Base-by-base conservation (phyloP, 2,329 filamentous ascomycete species). In the Chaetomiaceae sp. region DNA sequence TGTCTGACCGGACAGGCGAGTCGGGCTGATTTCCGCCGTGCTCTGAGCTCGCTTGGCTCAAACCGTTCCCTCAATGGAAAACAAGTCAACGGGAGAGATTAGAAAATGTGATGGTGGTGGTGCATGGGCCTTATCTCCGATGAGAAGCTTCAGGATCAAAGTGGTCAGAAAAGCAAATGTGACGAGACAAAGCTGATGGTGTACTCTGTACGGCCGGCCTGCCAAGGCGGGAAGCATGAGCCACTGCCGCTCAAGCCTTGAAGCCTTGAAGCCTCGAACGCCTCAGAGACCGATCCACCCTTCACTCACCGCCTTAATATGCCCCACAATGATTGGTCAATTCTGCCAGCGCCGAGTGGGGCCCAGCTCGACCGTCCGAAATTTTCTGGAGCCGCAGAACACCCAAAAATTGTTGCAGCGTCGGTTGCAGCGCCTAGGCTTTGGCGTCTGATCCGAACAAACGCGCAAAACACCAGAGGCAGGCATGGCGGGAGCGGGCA, bases 401-500 rank as follows among this genome's bases (percentile, higher is more conserved):
- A 12, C 15, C 39, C 44, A 47, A 53, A 53, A 48, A 34, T 15
- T 34, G 43, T 17, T n/a, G 33, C 51, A 47, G 29, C 20, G n/a
- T 14, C 12, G 38, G 15, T 17, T 49, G 27, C 40, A 40, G 40
- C 17, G 20, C 29, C 15, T 3, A 39, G 27, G 3, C 14, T 49
- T 47, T 17, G 17, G 37, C 29, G 48, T 49, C 7, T 44, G 37
- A 53, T 29, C 23, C 20, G n/a, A 31, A n/a, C 38, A 50, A 44
- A 33, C 42, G 25, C 44, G 31, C 45, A 23, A n/a, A n/a, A 23
- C 31, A 45, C 34, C 45, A 34, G 6, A 20, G n/a, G n/a, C n/a
- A 59, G 59, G 51, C 22, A 70, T 69, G 68, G 66, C 66, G 43
- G 63, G 62, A 33, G 69, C 71, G 58, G 68, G 68, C 62, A 79